These are phyloP conservation scores for Chrysanthemum lavandulifolium DNA, from an alignment of 129 eudicot genomes.

Conservation along the genomic window DNA sequence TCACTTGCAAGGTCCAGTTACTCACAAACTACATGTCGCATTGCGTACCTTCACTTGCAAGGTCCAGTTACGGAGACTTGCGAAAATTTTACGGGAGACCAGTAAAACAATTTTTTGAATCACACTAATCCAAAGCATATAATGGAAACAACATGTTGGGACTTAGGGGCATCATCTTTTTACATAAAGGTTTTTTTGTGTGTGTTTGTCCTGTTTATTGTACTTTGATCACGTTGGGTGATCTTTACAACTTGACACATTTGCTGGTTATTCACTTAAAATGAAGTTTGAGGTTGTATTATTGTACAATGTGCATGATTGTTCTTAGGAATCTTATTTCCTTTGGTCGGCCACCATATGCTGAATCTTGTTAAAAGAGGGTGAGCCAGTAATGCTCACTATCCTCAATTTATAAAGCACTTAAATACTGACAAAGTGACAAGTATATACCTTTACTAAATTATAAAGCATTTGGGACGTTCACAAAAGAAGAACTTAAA, in stretches of 20 bases:
- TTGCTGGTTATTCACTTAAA: slow-evolving; percentile 6
- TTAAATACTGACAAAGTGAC: neutral
- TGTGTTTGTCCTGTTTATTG: slow-evolving; percentile 9
- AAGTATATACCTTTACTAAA: neutral
- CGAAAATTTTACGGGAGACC: too few species aligned
- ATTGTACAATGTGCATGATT: slow-evolving; percentile 20
- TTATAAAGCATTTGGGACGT: too few species aligned
- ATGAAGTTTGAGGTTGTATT: neutral
- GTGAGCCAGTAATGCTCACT: slow-evolving; percentile 18
- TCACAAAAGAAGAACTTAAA: too few species aligned
- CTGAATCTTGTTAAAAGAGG: slow-evolving; percentile 22
- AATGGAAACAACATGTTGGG: neutral
- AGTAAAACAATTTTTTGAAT: neutral
- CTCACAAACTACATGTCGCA: too few species aligned
- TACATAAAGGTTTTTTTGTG: neutral
- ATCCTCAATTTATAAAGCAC: neutral
- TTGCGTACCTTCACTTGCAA: too few species aligned
- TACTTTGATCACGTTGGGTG: slow-evolving; percentile 12
- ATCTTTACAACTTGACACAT: slow-evolving; percentile 11
- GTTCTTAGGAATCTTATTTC: slow-evolving; percentile 21
- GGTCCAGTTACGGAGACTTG: too few species aligned
- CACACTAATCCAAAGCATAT: neutral
- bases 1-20: too few species aligned
- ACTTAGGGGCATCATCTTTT: too few species aligned
- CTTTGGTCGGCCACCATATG: slow-evolving; percentile 18